phyloP scores from a whole-genome alignment of 768 basidiomycete species.

The Hericium rajendrae region DNA sequence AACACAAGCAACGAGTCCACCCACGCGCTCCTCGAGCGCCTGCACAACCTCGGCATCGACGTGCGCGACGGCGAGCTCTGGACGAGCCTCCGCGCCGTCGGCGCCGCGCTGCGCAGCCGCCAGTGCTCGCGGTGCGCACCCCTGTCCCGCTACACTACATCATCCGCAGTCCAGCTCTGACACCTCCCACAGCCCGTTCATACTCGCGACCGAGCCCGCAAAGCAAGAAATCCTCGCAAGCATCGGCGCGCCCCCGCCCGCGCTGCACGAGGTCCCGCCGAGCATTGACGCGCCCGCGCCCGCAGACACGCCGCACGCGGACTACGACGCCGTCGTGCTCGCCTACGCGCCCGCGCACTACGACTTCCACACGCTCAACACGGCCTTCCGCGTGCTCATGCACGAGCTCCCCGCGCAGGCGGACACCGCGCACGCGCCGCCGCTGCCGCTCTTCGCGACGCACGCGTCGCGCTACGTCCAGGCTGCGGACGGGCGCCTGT shows the following conservation, averaged over 20 bases:
- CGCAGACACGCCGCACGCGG: slow-evolving; percentile 1
- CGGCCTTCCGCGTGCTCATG: slow-evolving; percentile 57
- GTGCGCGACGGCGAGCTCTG: slow-evolving; percentile 40
- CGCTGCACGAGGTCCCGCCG: slow-evolving; percentile 19
- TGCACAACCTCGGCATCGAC: slow-evolving; percentile 42
- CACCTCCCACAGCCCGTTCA: slow-evolving; percentile 13
- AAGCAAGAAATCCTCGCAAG: slow-evolving; percentile 21
- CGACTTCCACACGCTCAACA: slow-evolving; percentile 47
- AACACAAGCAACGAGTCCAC: slow-evolving; percentile 62
- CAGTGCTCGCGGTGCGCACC: no score
- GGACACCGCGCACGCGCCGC: not conserved
- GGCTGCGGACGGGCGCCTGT: slow-evolving; percentile 36
- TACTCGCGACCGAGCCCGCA: no score
- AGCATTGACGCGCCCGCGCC: slow-evolving; percentile 22
- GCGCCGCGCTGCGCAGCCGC: no score
- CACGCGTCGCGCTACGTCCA: slow-evolving; percentile 38
- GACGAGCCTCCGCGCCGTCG: slow-evolving; percentile 48
- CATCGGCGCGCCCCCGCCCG: slow-evolving; percentile 30
- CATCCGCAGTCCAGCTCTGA: no score
- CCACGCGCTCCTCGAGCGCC: slow-evolving; percentile 29
- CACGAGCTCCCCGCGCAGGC: slow-evolving; percentile 42
- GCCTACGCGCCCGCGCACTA: slow-evolving; percentile 48
- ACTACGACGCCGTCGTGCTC: slow-evolving; percentile 53
- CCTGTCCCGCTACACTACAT: slow-evolving; percentile 23
- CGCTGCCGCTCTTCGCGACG: slow-evolving; percentile 30